These are phyloP conservation scores for Zelonia costaricensis DNA, from an alignment of 208 protist genomes.

Conservation along the genomic window DNA sequence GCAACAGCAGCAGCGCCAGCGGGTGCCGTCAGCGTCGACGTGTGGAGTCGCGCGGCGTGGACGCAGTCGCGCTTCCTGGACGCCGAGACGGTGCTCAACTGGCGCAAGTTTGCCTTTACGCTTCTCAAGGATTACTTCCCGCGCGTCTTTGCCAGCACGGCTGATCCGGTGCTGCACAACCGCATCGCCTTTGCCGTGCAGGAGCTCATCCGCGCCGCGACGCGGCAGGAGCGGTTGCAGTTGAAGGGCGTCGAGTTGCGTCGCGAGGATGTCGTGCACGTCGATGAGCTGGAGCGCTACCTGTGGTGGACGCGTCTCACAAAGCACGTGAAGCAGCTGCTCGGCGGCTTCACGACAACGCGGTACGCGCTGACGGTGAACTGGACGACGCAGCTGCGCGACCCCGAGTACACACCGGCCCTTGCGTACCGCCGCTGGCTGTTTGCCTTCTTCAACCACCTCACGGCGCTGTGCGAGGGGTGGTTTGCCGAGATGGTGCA, in stretches of 20 bases:
- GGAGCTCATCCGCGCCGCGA: slow-evolving; percentile 75
- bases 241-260: slow-evolving; percentile 41
- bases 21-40: too few species aligned
- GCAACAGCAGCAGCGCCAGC: too few species aligned
- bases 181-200: slow-evolving; percentile 85
- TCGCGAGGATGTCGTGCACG: slow-evolving; percentile 44
- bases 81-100: slow-evolving; percentile 55
- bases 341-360: slow-evolving; percentile 81
- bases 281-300: slow-evolving; percentile 78
- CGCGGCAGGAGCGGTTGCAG: slow-evolving; percentile 47
- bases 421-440: slow-evolving; percentile 70
- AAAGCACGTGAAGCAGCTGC: slow-evolving; percentile 45
- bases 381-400: slow-evolving; percentile 41
- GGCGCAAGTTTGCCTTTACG: slow-evolving; percentile 60
- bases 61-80: slow-evolving; percentile 28
- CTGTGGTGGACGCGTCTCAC: slow-evolving; percentile 77
- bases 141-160: slow-evolving; percentile 72
- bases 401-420: slow-evolving; percentile 56
- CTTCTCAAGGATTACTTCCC: slow-evolving; percentile 75
- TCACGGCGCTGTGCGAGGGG: slow-evolving; percentile 45
- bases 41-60: background rate
- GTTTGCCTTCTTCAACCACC: slow-evolving; percentile 68
- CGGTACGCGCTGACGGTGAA: slow-evolving; percentile 56
- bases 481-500: slow-evolving; percentile 65
- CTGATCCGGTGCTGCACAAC: slow-evolving; percentile 81